These are phyloP conservation scores for Brassica nigra DNA, from an alignment of 345 rosid genomes.

Conservation along the genomic window DNA sequence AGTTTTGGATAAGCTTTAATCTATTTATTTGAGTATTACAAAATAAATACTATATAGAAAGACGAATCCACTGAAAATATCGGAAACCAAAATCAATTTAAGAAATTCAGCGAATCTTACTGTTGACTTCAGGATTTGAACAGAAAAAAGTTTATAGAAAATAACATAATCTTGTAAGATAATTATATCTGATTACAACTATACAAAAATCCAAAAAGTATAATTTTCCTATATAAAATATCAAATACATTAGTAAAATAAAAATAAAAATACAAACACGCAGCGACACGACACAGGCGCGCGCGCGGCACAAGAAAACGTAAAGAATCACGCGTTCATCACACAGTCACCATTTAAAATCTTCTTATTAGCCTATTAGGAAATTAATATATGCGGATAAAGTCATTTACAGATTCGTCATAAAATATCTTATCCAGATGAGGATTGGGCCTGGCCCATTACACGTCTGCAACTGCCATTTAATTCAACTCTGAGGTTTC, in stretches of 20 bases:
- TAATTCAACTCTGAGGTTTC: conserved; percentile 23
- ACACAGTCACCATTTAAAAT: neutral
- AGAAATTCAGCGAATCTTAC: neutral
- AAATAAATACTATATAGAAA: neutral
- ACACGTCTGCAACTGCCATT: conserved; percentile 23
- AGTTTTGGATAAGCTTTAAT: conserved; percentile 17
- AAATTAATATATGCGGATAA: conserved; percentile 9
- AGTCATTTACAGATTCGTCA: conserved; percentile 11
- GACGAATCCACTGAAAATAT: neutral
- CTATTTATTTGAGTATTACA: neutral
- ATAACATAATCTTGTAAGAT: neutral
- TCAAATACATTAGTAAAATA: too few species aligned
- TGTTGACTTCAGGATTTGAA: neutral
- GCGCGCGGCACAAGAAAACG: conserved; percentile 24
- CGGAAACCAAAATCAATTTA: neutral
- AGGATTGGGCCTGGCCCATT: conserved; percentile 38
- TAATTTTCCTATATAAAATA: too few species aligned
- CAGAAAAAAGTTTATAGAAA: neutral
- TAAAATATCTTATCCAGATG: conserved; percentile 30
- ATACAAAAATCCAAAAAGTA: too few species aligned
- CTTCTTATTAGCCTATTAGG: conserved; percentile 1
- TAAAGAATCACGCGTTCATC: conserved; percentile 14
- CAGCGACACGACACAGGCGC: neutral
- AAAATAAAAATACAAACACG: conserved; percentile 3
- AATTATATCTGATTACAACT: too few species aligned